Evolutionary conservation across 2,329 filamentous ascomycete species (phyloP).

Genomic region (Cytospora piceicola): DNA sequence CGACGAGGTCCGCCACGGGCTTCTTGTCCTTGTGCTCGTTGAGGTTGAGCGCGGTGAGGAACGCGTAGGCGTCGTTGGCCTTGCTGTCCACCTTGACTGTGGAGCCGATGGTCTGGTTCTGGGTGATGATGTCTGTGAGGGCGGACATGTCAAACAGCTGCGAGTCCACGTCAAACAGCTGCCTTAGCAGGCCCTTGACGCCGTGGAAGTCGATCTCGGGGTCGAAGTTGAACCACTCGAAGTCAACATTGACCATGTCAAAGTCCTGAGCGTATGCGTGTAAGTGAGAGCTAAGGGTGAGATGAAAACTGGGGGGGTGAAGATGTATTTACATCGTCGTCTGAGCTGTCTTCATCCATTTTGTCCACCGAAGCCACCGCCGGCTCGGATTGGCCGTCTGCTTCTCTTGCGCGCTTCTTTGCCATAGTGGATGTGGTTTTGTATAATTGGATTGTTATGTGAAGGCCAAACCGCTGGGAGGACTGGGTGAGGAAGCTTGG

Average conservation of each 20-base stretch:
- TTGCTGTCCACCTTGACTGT: conserved; percentile 98
- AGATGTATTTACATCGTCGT: conserved; percentile 52
- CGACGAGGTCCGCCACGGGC: conserved; percentile 69
- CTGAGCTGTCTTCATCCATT: conserved; percentile 53
- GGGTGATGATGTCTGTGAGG: conserved; percentile 82
- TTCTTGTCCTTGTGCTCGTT: conserved; percentile 76
- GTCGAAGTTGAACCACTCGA: conserved; percentile 98
- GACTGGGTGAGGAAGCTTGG: not conserved
- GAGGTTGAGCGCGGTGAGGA: conserved; percentile 86
- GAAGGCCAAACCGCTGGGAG: not conserved
- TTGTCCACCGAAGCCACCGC: conserved; percentile 37
- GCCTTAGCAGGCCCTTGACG: conserved; percentile 84
- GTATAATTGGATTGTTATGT: not conserved
- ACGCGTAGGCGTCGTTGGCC: conserved; percentile 88
- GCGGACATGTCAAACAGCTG: conserved; percentile 85
- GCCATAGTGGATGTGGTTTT: conserved; percentile 36
- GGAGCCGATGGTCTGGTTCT: conserved; percentile 85
- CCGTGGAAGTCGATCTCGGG: conserved; percentile 92
- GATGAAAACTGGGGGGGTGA: conserved; percentile 20
- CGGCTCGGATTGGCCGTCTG: conserved; percentile 36
- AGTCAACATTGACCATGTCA: conserved; percentile 92
- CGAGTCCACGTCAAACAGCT: conserved; percentile 89
- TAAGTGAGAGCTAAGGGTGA: conserved; percentile 29
- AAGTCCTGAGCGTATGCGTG: conserved; percentile 64
- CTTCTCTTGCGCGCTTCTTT: conserved; percentile 44